Percentiles rank a stretch among this genome's conserved stretches.
phyloP scores from a whole-genome alignment of 2,329 filamentous ascomycete species.

The Teratosphaeriaceae sp. region DNA sequence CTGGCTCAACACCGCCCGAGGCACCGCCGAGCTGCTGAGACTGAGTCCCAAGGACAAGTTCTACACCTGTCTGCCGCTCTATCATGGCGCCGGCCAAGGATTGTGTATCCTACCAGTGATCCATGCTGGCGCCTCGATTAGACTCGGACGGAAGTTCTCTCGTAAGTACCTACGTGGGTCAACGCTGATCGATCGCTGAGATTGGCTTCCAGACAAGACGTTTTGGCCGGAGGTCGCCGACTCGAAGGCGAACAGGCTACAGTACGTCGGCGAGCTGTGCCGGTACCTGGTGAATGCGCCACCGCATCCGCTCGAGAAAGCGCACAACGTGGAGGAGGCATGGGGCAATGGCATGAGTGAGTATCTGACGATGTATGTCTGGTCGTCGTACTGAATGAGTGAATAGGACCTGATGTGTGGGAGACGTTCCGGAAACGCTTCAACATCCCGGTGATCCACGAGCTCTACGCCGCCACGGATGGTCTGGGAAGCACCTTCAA shows the following conservation, averaged over 20 bases:
- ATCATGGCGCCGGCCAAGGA: constrained; percentile 71
- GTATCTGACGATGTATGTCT: too few relatives aligned
- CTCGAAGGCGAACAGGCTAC: constrained; percentile 63
- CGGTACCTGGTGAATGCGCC: constrained; percentile 68
- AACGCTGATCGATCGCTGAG: constrained; percentile 39
- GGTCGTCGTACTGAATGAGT: too few relatives aligned
- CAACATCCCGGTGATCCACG: constrained; percentile 26
- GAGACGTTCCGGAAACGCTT: constrained; percentile 68
- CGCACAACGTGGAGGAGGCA: constrained; percentile 62
- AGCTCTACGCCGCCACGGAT: constrained; percentile 32
- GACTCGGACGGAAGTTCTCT: constrained; percentile 70
- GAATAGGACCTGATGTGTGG: constrained; percentile 51
- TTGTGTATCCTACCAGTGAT: constrained; percentile 49
- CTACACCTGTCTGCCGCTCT: constrained; percentile 66
- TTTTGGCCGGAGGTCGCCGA: constrained; percentile 72
- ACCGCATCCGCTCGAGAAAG: constrained; percentile 59
- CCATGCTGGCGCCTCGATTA: constrained; percentile 57
- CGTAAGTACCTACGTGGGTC: constrained; percentile 27
- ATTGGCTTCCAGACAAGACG: constrained; percentile 60
- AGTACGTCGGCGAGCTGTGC: constrained; percentile 81
- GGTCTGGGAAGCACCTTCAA: constrained; percentile 24
- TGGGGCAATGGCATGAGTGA: constrained; percentile 79
- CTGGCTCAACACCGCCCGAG: constrained; percentile 46
- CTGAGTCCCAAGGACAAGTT: constrained; percentile 53
- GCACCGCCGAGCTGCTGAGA: constrained; percentile 50